Conservation (phyloP, 176 grass and related monocot species). For the Pontederia crassipes region DNA sequence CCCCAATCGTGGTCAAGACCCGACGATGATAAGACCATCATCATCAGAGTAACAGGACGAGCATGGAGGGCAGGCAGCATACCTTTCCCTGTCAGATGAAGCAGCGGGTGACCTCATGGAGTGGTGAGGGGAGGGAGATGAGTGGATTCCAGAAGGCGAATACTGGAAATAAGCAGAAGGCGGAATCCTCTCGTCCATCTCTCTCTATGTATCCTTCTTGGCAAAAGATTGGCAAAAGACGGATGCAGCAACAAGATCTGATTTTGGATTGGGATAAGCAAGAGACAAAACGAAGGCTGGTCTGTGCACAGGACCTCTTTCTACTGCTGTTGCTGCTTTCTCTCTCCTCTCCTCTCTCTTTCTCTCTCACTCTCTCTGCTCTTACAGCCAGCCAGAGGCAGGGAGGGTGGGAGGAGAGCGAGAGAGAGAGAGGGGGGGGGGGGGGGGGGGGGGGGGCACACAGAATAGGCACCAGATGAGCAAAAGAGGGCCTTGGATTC, state of each 20-base stretch:
- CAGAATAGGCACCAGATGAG: slow-evolving; percentile 54
- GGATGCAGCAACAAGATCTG: slow-evolving; percentile 14
- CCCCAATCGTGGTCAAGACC: neutral
- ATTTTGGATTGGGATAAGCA: slow-evolving; percentile 18
- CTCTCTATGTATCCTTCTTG: slow-evolving; percentile 9
- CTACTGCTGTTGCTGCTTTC: slow-evolving; percentile 22
- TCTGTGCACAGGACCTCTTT: slow-evolving; percentile 34
- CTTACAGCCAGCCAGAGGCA: slow-evolving; percentile 30
- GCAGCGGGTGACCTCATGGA: slow-evolving; percentile 77
- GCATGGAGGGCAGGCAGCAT: slow-evolving; percentile 15
- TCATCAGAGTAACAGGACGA: neutral
- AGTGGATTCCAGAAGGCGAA: slow-evolving; percentile 76
- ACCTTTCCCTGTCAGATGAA: slow-evolving; percentile 91
- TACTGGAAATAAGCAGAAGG: slow-evolving; percentile 72
- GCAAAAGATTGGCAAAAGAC: slow-evolving; percentile 15
- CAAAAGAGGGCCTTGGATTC: slow-evolving; percentile 79
- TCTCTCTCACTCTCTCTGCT: slow-evolving; percentile 24
- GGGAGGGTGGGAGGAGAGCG: slow-evolving; percentile 17
- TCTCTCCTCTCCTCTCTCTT: slow-evolving; percentile 8
- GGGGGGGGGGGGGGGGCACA: slow-evolving; percentile 11
- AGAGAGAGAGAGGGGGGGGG: slow-evolving; percentile 16
- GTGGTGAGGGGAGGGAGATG: slow-evolving; percentile 66
- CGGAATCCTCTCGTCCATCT: slow-evolving; percentile 88
- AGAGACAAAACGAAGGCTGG: slow-evolving; percentile 44
- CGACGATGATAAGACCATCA: neutral